Base-by-base conservation (phyloP, 2,329 filamentous ascomycete genomes). In the Berkeleyomyces rouxiae region DNA sequence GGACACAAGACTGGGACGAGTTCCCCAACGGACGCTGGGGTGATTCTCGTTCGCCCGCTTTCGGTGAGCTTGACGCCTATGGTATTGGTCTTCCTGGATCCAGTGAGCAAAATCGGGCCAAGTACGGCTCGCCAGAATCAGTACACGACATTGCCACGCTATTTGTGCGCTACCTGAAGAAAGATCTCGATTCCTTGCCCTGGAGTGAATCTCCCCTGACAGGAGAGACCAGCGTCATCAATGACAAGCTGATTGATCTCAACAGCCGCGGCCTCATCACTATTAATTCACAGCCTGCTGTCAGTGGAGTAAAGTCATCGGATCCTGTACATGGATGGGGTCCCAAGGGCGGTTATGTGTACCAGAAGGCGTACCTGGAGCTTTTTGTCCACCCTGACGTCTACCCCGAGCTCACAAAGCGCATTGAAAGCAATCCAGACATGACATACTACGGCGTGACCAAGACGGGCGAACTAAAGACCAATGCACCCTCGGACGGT, bases 21-120 rank as follows among this genome's bases (percentile, higher is more conserved):
- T 99, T 96, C 69, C 93, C 93, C 63, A 99, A 99, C 78, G 93
- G 93, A 57, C 87, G 93, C 73, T 99, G 93, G 93, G 95, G 93
- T 74, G 93, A 99, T 74, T 92, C 91, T 61, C 83, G 93, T 67
- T 97, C 92, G 64, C 93, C 93, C 65, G 93, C 93, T 59, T 99
- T 96, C 70, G 93, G 93, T 70, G 90, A 96, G 74, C 78, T 97
- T 61, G 92, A 97, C 74, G 85, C 90, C 7, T 97, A 99, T 70
- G 92, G 91, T 51, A 90, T 97, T 69, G 90, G 91, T 53, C 76
- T 99, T 68, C 95, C 92, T 68, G 93, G 93, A 39, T 95, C 89
- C 60, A 99, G 96, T 71, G 91, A 96, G 74, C 87, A 92, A 69
- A 97, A 97, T 74, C 87, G 91, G 69, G 90, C 95, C 76, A 84